Evolutionary conservation across 306 rosid genomes (phyloP), one percentile per base, ranked within the genome.

Genomic region (Inga laurina): DNA sequence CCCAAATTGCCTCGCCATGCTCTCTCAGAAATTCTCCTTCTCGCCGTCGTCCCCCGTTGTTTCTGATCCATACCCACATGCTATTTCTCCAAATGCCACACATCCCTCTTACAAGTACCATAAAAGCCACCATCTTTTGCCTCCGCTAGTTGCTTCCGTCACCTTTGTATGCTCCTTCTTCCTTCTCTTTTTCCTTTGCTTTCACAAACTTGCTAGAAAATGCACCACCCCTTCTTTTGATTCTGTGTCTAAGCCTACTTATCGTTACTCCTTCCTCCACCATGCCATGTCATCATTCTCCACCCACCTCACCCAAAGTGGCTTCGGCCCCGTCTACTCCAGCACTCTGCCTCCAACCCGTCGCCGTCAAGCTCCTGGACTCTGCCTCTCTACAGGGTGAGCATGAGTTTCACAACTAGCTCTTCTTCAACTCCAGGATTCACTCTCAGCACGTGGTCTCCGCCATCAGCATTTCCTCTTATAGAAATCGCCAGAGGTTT

Each of bases 271-370:
- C 39, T 51, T 86, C 74, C 98, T 93, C 83, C 93, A 92, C 76
- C 96, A 94, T 37, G 97, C 99, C 82, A 95, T 98, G 27, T 85
- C 84, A 72, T 92, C 94, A 1, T 95, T 35, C 39, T 35, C 4
- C 39, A 0, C 39, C 39, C 34, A 32, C 1, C 34, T 32, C 1
- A 1, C 3, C 34, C 34, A 32, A 32, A 3, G 1, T 3, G 34
- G 34, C 34, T 32, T 32, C 34, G 1, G 34, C 34, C 34, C 3
- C 0, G 34, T 32, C 34, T 32, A 32, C 34, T 32, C 34, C 34
- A 32, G 3, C 34, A 32, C 34, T 32, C 34, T 32, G 34, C 34
- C 34, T 32, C 34, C 34, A 32, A 32, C 34, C 3, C 34, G 2
- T 32, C 34, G 34, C 34, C 34, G 3, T 32, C 34, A 32, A 32